phyloP scores from a whole-genome alignment of 2,329 filamentous ascomycete genomes.

The Pseudogymnoascus sp. region DNA sequence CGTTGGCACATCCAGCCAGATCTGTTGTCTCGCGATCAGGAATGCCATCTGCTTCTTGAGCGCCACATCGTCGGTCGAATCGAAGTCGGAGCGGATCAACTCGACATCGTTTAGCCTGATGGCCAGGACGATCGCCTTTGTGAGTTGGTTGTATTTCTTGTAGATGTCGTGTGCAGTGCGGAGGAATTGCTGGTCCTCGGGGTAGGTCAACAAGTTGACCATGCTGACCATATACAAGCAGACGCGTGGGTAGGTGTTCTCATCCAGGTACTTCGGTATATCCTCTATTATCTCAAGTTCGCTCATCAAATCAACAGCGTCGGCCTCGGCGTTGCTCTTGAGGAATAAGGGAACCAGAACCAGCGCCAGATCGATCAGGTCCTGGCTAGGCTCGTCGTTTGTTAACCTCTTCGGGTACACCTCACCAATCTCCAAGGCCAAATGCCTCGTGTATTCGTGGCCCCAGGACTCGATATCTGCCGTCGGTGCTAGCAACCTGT shows the following conservation, averaged over 20 bases:
- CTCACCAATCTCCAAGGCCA: constrained; percentile 91
- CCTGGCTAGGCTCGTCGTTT: constrained; percentile 74
- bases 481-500: constrained; percentile 79
- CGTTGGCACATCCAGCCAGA: constrained; percentile 62
- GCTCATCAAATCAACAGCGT: constrained; percentile 93
- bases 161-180: constrained; percentile 91
- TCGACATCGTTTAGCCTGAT: constrained; percentile 85
- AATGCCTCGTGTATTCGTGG: constrained; percentile 94
- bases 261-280: constrained; percentile 81
- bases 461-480: constrained; percentile 96
- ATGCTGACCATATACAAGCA: constrained; percentile 99
- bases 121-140: constrained; percentile 88
- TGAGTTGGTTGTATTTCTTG: constrained; percentile 82
- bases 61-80: constrained; percentile 69
- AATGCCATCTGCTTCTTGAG: constrained; percentile 93
- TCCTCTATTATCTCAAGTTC: constrained; percentile 96
- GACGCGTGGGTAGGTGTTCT: constrained; percentile 86
- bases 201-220: constrained; percentile 95
- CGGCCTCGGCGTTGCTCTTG: constrained; percentile 94
- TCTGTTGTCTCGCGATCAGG: constrained; percentile 83
- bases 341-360: constrained; percentile 89
- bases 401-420: constrained; percentile 84
- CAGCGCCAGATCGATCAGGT: constrained; percentile 77
- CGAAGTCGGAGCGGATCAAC: constrained; percentile 75
- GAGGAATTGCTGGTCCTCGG: constrained; percentile 93